Conservation (phyloP, 2,329 filamentous ascomycete species). For the Paraphaeosphaeria minitans region DNA sequence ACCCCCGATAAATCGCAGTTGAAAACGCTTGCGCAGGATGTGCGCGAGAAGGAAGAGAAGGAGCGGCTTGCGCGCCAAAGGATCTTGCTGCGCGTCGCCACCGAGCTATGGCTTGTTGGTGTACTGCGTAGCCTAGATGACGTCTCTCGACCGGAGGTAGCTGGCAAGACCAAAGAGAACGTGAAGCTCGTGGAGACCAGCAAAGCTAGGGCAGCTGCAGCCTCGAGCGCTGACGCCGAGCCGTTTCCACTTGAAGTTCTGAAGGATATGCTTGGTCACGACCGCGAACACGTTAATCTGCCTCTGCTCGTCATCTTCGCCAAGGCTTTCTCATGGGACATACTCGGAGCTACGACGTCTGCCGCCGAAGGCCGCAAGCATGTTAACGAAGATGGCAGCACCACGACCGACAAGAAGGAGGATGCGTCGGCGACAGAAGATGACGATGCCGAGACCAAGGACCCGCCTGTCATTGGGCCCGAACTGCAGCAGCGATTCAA, state of each 20-base stretch:
- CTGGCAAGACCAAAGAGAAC: constrained; percentile 64
- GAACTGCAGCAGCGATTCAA: constrained; percentile 86
- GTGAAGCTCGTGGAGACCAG: constrained; percentile 60
- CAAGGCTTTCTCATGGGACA: constrained; percentile 95
- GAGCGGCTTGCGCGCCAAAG: constrained; percentile 87
- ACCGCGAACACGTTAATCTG: constrained; percentile 88
- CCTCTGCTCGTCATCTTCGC: constrained; percentile 93
- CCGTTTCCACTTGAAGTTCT: constrained; percentile 97
- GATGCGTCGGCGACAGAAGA: constrained; percentile 59
- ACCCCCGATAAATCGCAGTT: constrained; percentile 85
- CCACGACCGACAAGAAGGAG: constrained; percentile 60
- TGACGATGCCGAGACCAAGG: constrained; percentile 59
- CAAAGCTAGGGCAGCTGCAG: constrained; percentile 67
- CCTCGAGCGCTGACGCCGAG: constrained; percentile 71
- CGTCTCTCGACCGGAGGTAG: constrained; percentile 67
- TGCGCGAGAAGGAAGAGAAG: constrained; percentile 93
- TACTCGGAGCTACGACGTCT: constrained; percentile 76
- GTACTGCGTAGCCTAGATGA: constrained; percentile 81
- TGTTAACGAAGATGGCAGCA: constrained; percentile 78
- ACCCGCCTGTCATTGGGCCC: constrained; percentile 74
- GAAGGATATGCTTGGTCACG: constrained; percentile 92
- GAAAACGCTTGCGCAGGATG: constrained; percentile 78
- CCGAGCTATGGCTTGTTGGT: constrained; percentile 93
- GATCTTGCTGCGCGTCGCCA: constrained; percentile 84
- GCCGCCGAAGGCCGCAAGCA: constrained; percentile 80